Conservation (phyloP, 257 asterid species). For the Solanum ahanhuiri region DNA sequence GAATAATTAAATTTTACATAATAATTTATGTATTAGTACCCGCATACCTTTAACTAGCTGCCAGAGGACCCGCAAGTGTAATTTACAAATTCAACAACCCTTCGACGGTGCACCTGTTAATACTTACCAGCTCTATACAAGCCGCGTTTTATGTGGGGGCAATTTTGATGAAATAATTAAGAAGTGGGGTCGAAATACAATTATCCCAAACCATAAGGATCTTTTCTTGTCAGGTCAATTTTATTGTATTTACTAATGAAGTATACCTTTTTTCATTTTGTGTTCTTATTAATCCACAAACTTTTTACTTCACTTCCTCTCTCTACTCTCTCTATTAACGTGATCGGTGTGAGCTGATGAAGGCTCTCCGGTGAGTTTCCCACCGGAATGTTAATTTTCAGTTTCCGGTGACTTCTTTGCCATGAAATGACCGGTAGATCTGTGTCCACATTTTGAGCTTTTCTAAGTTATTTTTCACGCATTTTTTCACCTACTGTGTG, state of each 20-base stretch:
- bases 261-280: background rate
- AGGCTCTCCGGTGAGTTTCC: background rate
- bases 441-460: background rate
- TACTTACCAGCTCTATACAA: background rate
- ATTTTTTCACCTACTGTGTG: background rate
- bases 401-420: background rate
- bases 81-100: background rate
- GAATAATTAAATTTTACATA: background rate
- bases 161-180: background rate
- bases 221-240: background rate
- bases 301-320: conserved; percentile 1
- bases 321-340: background rate
- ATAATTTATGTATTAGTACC: background rate
- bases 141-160: background rate
- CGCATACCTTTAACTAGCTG: background rate
- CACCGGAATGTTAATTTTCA: background rate
- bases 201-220: background rate
- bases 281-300: background rate
- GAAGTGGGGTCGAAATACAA: background rate
- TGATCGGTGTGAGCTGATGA: background rate
- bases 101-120: background rate
- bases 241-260: background rate
- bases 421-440: background rate
- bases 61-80: background rate
- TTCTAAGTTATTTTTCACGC: background rate